phyloP scores from a whole-genome alignment of 352 stramenopile species.

The Phytophthora niederhauseri region DNA sequence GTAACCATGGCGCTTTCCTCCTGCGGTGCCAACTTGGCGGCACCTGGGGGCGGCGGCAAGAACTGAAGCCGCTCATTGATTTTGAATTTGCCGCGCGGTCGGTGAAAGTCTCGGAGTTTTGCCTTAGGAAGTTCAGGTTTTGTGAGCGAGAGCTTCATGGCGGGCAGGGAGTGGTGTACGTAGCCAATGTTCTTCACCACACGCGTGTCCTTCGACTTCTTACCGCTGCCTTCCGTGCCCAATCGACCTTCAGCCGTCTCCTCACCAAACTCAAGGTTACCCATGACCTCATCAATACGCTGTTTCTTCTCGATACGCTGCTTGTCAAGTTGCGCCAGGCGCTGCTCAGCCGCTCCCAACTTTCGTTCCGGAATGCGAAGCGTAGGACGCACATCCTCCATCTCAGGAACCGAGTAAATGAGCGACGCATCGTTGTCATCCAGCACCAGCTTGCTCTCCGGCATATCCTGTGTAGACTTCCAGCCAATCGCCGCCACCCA shows the following conservation, averaged over 20 bases:
- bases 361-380: slow-evolving; percentile 85
- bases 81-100: slow-evolving; percentile 86
- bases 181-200: slow-evolving; percentile 87
- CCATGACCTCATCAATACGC: slow-evolving; percentile 85
- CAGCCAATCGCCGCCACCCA: slow-evolving; percentile 84
- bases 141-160: slow-evolving; percentile 86
- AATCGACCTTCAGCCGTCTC: slow-evolving; percentile 70
- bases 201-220: slow-evolving; percentile 85
- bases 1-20: slow-evolving; percentile 78
- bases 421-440: slow-evolving; percentile 85
- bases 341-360: slow-evolving; percentile 76
- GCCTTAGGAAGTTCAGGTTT: slow-evolving; percentile 86
- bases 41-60: slow-evolving; percentile 46
- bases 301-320: slow-evolving; percentile 79
- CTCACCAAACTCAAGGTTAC: slow-evolving; percentile 78
- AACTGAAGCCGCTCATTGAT: slow-evolving; percentile 81
- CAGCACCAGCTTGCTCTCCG: slow-evolving; percentile 77
- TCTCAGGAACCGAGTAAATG: slow-evolving; percentile 78
- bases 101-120: slow-evolving; percentile 85
- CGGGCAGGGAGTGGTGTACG: slow-evolving; percentile 86
- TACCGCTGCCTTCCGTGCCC: slow-evolving; percentile 68
- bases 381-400: slow-evolving; percentile 82
- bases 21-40: slow-evolving; percentile 49
- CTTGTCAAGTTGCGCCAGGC: slow-evolving; percentile 73
- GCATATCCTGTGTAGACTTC: slow-evolving; percentile 83